Evolutionary conservation across 257 asterid genomes (phyloP).

Genomic region (Solanum bukasovii): DNA sequence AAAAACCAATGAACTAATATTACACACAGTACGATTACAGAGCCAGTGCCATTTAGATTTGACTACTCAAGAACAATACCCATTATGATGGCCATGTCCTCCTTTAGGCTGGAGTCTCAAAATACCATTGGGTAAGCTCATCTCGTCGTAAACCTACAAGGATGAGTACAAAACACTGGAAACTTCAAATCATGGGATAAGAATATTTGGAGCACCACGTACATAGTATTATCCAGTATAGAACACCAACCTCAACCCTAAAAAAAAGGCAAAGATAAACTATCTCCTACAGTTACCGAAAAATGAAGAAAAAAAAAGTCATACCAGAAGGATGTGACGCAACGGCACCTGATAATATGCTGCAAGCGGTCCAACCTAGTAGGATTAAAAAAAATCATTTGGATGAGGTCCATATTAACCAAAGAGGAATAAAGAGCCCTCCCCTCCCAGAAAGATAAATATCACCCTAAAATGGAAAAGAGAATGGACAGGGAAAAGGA

Average conservation of each 20-base stretch:
- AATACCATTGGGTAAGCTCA: conserved; percentile 93
- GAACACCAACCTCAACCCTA: not conserved
- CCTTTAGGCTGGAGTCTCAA: conserved; percentile 91
- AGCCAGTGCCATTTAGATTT: not conserved
- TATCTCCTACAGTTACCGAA: not conserved
- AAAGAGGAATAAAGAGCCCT: not conserved
- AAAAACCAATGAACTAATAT: not conserved
- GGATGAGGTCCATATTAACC: not conserved
- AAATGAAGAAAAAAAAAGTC: not conserved
- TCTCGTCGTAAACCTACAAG: conserved; percentile 78
- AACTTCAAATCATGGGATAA: not conserved
- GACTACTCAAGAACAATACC: conserved; percentile 36
- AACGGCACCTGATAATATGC: conserved; percentile 89
- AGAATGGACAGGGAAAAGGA: no score
- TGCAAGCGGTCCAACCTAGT: conserved; percentile 93
- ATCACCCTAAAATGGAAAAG: no score
- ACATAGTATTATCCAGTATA: not conserved
- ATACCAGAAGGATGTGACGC: conserved; percentile 90
- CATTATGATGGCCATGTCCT: conserved; percentile 95
- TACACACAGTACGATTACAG: not conserved
- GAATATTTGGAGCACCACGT: not conserved
- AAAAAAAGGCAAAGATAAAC: not conserved
- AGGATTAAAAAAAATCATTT: not conserved
- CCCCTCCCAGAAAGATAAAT: not conserved
- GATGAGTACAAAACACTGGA: not conserved